Percentiles rank a stretch among this genome's conserved stretches.
Evolutionary conservation across 805 yeast species (phyloP).

Genomic region (Teunomyces aglyptinius): DNA sequence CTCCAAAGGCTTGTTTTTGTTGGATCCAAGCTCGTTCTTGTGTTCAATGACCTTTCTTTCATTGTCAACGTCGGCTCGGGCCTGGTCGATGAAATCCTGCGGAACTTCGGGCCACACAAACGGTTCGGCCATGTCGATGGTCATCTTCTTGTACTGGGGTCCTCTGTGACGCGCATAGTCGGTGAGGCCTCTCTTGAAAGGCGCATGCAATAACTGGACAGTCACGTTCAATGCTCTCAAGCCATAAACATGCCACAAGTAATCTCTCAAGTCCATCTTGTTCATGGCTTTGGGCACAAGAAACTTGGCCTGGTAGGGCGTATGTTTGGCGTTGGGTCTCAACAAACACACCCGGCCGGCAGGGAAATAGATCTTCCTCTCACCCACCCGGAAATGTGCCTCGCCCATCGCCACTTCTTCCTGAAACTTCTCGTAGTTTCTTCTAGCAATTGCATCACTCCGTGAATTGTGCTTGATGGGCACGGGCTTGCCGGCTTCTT

Average conservation of each 20-base stretch:
- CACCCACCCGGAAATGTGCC: conserved; percentile 85
- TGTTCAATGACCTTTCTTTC: conserved; percentile 52
- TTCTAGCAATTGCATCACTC: conserved; percentile 36
- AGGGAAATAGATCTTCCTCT: conserved; percentile 76
- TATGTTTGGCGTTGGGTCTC: conserved; percentile 92
- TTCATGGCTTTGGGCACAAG: conserved; percentile 92
- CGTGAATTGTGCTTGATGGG: conserved; percentile 38
- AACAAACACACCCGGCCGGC: conserved; percentile 75
- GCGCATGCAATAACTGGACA: conserved; percentile 76
- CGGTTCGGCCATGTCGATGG: conserved; percentile 93
- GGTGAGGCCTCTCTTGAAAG: conserved; percentile 50
- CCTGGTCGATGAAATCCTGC: conserved; percentile 32
- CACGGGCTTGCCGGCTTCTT: conserved; percentile 39
- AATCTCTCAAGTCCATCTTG: conserved; percentile 92
- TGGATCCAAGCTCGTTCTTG: conserved; percentile 59
- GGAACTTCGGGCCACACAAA: conserved; percentile 85
- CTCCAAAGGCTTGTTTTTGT: conserved; percentile 60
- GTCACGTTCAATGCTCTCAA: conserved; percentile 86
- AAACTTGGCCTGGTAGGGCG: conserved; percentile 96
- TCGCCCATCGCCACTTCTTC: conserved; percentile 58
- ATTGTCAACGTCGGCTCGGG: conserved; percentile 44
- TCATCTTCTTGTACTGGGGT: conserved; percentile 91
- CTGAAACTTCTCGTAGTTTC: conserved; percentile 38
- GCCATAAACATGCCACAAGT: conserved; percentile 86
- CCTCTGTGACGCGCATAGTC: conserved; percentile 71